Evolutionary conservation across 257 asterid species (phyloP), one percentile per base, ranked within the genome.

Genomic region (Primulina tabacum): DNA sequence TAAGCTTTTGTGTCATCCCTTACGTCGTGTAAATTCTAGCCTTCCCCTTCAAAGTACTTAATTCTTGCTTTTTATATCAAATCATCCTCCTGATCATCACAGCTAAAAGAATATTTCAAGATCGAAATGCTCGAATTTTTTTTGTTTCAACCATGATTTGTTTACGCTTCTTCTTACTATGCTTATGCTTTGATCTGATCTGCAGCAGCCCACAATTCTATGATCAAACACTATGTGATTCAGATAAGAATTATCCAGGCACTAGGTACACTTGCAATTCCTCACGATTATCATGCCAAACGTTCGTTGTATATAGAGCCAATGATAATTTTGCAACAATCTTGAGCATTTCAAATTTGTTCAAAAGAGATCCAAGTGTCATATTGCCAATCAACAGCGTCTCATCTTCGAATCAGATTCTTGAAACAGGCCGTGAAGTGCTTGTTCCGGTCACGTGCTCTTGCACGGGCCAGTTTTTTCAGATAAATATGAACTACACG

Each of bases 261-360:
- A 80, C 94, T 1, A 80, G 81, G 67, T 90, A 88, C 81, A 76
- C 80, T 61, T 88, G 95, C 77, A 60, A 29, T 64, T 71, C 85
- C 52, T 67, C 75, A 2, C 69, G 28, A 3, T 65, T 43, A 29
- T 70, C 83, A 0, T 90, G 96, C 60, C 64, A 53, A 2, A 83
- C 96, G 4, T 90, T 75, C 76, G 63, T 90, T 58, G 82, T 85
- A 0, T 88, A 79, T 67, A 67, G 94, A 35, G 88, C 90, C 0
- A 69, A 75, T 30, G 21, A 53, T 1, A 38, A 53, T 64, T 81
- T 81, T 65, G 62, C 71, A 8, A 82, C 94, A 14, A 53, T 85
- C 60, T 60, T 73, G 20, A 75, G 70, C 61, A 74, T 90, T 18
- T 78, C 97, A 7, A 8, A 17, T 29, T 58, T 90, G 52, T 88